Evolutionary conservation across 2,329 filamentous ascomycete species (phyloP), one percentile per base, ranked within the genome.

Genomic region (Pseudovirgaria hyperparasitica): DNA sequence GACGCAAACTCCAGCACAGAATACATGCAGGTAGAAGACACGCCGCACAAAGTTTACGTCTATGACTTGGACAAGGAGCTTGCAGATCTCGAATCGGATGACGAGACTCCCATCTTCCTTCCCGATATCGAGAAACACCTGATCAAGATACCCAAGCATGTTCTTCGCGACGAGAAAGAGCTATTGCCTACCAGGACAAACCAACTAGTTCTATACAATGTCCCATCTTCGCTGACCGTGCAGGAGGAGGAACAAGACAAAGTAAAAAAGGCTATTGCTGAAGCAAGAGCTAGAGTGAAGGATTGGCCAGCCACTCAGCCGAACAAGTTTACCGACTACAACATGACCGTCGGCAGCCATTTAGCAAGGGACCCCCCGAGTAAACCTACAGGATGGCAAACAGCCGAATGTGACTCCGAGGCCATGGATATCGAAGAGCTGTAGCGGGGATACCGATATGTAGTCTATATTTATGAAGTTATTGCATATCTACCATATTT

Each of bases 51-150:
- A 46, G 73, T 94, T 33, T 94, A 90, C 63, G 85, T 98, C 41
- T 77, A 86, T 61, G 76, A 92, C 54, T 65, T 98, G 7, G 85
- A 92, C 48, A 79, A 79, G 41, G 87, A 96, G 56, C 69, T 96
- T 24, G 76, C 77, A 9, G 73, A 77, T 37, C 60, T 67, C 16
- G 72, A 79, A 33, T 65, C 73, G 30, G 63, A 67, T 34, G 62
- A 70, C 13, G 67, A 69, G 39, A 67, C 62, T 38, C 67, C 92
- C 24, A 65, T 86, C 46, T 85, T 94, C 59, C 67, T 92, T 1
- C 76, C 84, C 1, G 82, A 92, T 48, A 80, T 96, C 29, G 78
- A 87, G 48, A 82, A 80, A 55, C 78, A 82, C 47, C 65, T 96
- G 27, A 67, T 66, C 35, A 65, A 69, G 32, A 76, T 77, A 34